phyloP scores from a whole-genome alignment of 768 basidiomycete species.

The Chalciporus sphaerocephalus region DNA sequence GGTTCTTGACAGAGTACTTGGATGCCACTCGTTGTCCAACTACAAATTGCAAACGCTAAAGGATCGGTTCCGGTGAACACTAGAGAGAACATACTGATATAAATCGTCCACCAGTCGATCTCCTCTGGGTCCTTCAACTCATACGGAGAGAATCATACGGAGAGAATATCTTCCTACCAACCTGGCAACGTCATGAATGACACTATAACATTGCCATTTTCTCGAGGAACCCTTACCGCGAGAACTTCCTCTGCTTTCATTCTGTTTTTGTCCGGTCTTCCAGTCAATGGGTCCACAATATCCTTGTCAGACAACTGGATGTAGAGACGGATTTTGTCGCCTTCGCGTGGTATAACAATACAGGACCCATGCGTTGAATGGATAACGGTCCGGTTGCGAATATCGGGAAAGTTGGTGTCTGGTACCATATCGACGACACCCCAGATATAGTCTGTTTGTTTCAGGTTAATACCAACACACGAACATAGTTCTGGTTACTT shows the following conservation, averaged over 20 bases:
- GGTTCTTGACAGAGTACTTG: constrained; percentile 52
- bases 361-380: constrained; percentile 67
- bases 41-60: constrained; percentile 19
- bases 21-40: constrained; percentile 76
- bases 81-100: constrained; percentile 46
- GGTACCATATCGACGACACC: constrained; percentile 72
- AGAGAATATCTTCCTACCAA: constrained; percentile 49
- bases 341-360: constrained; percentile 73
- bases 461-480: neutral
- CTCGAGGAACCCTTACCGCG: constrained; percentile 34
- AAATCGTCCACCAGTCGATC: constrained; percentile 72
- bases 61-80: neutral
- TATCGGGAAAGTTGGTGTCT: constrained; percentile 75
- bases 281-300: constrained; percentile 40
- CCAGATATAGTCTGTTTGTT: constrained; percentile 66
- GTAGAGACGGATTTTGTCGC: constrained; percentile 64
- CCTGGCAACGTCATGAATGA: constrained; percentile 30
- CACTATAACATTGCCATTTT: neutral
- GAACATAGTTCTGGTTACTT: neutral
- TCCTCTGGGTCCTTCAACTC: constrained; percentile 42
- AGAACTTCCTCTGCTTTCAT: constrained; percentile 50
- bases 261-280: constrained; percentile 51
- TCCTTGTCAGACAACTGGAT: constrained; percentile 57
- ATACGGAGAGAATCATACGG: constrained; percentile 61
- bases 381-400: constrained; percentile 59